Conservation (phyloP, 768 basidiomycete genomes). For the Obba rivulosa region DNA sequence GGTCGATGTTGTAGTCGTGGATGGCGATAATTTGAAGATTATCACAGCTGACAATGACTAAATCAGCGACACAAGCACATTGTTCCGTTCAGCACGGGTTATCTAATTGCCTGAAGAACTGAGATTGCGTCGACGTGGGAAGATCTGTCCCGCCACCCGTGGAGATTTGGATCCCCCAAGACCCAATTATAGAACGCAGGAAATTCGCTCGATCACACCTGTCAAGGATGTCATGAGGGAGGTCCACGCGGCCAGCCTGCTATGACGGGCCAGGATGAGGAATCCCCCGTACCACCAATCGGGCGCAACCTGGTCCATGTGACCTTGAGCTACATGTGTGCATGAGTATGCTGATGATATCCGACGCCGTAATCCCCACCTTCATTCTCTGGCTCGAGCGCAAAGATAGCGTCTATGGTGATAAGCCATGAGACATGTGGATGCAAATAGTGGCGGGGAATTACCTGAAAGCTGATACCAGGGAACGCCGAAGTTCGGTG, state of each 20-base stretch:
- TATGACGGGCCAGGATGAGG: background rate
- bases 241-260: too few species aligned
- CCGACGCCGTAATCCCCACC: background rate
- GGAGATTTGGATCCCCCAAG: conserved; percentile 5
- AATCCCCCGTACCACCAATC: background rate
- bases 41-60: conserved; percentile 2
- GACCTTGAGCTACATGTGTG: background rate
- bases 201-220: conserved; percentile 5
- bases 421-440: too few species aligned
- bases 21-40: conserved; percentile 9
- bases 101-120: conserved; percentile 4
- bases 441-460: too few species aligned
- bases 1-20: conserved; percentile 10
- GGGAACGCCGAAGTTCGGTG: conserved; percentile 1
- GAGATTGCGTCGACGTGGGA: conserved; percentile 3
- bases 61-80: background rate
- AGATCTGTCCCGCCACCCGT: conserved; percentile 4
- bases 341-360: background rate
- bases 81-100: too few species aligned
- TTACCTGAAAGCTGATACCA: conserved; percentile 5
- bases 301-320: conserved; percentile 5
- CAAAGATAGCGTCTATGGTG: conserved; percentile 3
- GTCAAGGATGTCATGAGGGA: background rate
- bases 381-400: conserved; percentile 3
- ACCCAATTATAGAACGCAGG: conserved; percentile 2